Evolutionary conservation across 163 green algal genomes (phyloP).

Genomic region (Volvox carteri): DNA sequence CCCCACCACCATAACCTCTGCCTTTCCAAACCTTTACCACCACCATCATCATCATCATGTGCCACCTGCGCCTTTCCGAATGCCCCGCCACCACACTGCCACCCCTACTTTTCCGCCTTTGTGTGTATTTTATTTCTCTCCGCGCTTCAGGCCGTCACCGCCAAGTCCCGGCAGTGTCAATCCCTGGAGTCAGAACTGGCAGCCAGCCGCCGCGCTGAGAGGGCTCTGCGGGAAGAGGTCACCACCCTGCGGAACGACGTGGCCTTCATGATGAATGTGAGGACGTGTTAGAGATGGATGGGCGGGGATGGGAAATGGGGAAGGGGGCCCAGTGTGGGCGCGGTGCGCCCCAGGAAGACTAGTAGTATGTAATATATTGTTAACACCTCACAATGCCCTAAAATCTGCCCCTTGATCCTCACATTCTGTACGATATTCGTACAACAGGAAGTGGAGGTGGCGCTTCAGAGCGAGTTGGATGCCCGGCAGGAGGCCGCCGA

Average conservation of each 20-base stretch:
- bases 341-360: background rate
- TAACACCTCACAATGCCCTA: background rate
- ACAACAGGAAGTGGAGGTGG: constrained; percentile 27
- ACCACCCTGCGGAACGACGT: background rate
- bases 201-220: constrained; percentile 17
- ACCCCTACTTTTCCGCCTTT: background rate
- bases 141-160: constrained; percentile 34
- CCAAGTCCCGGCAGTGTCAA: constrained; percentile 46
- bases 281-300: background rate
- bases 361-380: background rate
- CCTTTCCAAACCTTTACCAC: no score
- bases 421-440: background rate
- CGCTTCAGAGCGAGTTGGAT: background rate
- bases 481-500: background rate
- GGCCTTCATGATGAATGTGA: background rate
- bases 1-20: no score
- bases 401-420: background rate
- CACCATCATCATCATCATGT: no score
- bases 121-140: background rate
- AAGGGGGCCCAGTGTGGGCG: background rate
- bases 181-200: constrained; percentile 43
- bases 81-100: background rate
- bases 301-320: no score
- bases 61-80: no score
- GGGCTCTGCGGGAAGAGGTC: constrained; percentile 26